Base-by-base conservation (phyloP, 805 yeast genomes). In the Candida sanyiensis region DNA sequence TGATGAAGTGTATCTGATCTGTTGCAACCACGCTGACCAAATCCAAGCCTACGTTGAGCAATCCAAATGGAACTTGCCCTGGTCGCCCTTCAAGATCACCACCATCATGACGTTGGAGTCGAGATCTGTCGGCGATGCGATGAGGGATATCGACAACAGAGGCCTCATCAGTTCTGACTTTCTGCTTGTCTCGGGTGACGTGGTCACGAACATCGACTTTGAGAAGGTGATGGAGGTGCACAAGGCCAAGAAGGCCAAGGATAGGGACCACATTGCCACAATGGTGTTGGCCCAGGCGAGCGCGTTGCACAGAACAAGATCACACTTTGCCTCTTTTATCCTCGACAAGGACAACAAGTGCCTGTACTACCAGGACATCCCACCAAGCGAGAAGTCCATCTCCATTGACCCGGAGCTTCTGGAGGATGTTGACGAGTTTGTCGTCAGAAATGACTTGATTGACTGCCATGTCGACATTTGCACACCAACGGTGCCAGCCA, bases 391-490 rank as follows among this genome's bases (percentile, higher is more conserved):
- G 36, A 58, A 73, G 0, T 56, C 75, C 7, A 71, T 87, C 22
- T 70, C 74, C 39, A 75, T 88, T 34, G 96, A 88, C 55, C 83
- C 90, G 0, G 97, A 93, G 58, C 64, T 93, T 33, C 68, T 89
- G 48, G 87, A 80, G 44, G 69, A 62, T 42, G 79, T 84, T 24
- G 81, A 76, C 32, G 94, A 85, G 45, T 79, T 93, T 49, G 73
- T 75, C 8, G 69, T 93, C 42, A 76, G 96, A 56, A 93, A 93
- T 59, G 97, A 93, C 61, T 73, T 93, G 47, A 89, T 93, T 43
- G 98, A 93, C 65, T 93, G 98, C 59, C 93, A 84, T 58, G 88
- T 93, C 39, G 98, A 93, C 63, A 87, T 93, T 44, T 93, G 98
- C 62, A 73, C 97, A 6, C 87, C 95, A 2, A 87, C 81, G 48